Percentiles rank a stretch among this genome's conserved stretches.
Conservation (phyloP, 208 protist genomes). For the Leptomonas pyrrhocoris region DNA sequence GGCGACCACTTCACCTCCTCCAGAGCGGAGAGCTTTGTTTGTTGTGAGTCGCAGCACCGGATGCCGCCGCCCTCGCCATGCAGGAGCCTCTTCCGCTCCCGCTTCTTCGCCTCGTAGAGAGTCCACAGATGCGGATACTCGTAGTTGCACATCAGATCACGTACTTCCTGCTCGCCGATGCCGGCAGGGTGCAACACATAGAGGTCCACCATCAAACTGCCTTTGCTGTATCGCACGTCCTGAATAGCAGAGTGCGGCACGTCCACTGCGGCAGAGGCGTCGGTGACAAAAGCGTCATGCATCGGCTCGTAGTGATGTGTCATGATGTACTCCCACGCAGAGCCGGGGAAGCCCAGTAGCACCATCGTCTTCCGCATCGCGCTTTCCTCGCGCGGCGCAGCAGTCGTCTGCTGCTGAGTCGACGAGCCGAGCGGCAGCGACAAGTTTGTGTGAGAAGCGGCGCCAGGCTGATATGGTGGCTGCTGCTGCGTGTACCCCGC, state of each 20-base stretch:
- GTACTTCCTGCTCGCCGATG: constrained; percentile 14
- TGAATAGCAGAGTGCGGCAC: constrained; percentile 29
- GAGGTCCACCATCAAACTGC: constrained; percentile 33
- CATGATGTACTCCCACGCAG: constrained; percentile 35
- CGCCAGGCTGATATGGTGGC: neutral
- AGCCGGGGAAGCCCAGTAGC: constrained; percentile 34
- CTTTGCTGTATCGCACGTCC: constrained; percentile 34
- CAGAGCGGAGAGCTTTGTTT: constrained; percentile 16
- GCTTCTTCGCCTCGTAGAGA: constrained; percentile 33
- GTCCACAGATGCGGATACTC: constrained; percentile 29
- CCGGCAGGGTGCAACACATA: constrained; percentile 30
- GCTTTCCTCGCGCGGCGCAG: constrained; percentile 12
- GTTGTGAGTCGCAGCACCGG: neutral
- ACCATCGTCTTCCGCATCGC: constrained; percentile 34
- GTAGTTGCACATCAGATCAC: constrained; percentile 33
- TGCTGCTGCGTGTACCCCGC: constrained; percentile 4
- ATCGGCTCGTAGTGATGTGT: constrained; percentile 36
- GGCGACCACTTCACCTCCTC: constrained; percentile 28
- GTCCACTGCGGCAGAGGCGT: constrained; percentile 18
- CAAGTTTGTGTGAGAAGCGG: neutral
- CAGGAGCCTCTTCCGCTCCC: constrained; percentile 29
- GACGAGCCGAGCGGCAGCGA: neutral
- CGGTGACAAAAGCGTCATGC: constrained; percentile 32
- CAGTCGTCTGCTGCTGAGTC: neutral
- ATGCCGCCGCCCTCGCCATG: constrained; percentile 1